Conservation (phyloP, 2,329 filamentous ascomycete species). For the Venturia carpophila region DNA sequence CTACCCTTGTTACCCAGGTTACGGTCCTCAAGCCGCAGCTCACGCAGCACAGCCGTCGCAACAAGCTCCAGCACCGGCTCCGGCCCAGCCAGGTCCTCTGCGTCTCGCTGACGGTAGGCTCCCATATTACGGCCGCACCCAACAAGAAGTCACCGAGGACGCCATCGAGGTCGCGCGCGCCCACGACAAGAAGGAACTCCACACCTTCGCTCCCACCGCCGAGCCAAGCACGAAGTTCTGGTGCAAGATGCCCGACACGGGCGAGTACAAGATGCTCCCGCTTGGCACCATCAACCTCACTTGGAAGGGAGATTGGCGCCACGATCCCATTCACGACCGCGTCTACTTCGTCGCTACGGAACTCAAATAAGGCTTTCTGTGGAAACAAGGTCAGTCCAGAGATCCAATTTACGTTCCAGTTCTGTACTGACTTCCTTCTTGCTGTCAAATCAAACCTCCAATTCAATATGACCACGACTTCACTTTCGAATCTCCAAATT, state of each 20-base stretch:
- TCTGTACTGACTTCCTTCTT: not conserved
- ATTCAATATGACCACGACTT: not conserved
- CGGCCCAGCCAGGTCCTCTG: not conserved
- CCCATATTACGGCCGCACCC: slow-evolving; percentile 13
- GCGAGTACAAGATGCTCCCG: slow-evolving; percentile 7
- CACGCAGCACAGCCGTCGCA: not conserved
- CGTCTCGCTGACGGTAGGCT: not conserved
- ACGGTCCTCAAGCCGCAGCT: not conserved
- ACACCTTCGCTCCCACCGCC: not conserved
- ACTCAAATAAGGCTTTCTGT: not conserved
- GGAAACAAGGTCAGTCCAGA: not conserved
- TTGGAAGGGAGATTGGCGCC: slow-evolving; percentile 3
- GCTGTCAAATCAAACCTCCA: not conserved
- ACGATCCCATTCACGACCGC: slow-evolving; percentile 2
- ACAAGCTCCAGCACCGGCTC: not conserved
- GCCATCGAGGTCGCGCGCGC: slow-evolving; percentile 10
- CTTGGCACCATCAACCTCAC: slow-evolving; percentile 1
- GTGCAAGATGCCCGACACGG: slow-evolving; percentile 1
- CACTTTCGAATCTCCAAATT: not conserved
- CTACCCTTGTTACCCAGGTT: slow-evolving; percentile 11
- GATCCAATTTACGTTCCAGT: not conserved
- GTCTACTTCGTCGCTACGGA: slow-evolving; percentile 10
- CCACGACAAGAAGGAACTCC: not conserved
- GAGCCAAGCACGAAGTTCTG: not conserved
- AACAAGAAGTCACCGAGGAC: slow-evolving; percentile 1